A percentile compares a stretch with the other conserved stretches of the same genome.
Conservation (phyloP, 306 rosid genomes). For the Canavalia gladiata region DNA sequence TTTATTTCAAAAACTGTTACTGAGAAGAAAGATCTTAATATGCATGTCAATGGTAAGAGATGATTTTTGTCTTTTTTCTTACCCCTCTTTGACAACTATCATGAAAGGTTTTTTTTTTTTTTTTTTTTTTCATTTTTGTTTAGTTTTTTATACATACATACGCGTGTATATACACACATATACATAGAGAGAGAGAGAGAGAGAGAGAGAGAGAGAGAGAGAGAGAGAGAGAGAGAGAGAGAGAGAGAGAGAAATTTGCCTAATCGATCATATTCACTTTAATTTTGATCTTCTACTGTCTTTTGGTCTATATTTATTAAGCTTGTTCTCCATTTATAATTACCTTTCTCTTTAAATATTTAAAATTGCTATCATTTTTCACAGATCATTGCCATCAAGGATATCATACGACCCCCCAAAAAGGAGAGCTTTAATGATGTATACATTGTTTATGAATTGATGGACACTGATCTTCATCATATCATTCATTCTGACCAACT, state of each 20-base stretch:
- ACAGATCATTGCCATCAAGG: slow-evolving; percentile 63
- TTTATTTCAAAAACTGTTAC: slow-evolving; percentile 17
- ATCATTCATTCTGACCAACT: slow-evolving; percentile 63
- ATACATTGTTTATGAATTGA: slow-evolving; percentile 60
- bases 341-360: slow-evolving; percentile 44
- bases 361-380: slow-evolving; percentile 39
- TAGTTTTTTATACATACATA: too few species aligned
- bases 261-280: not conserved
- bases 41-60: slow-evolving; percentile 14
- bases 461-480: slow-evolving; percentile 69
- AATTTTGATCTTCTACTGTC: not conserved
- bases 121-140: too few species aligned
- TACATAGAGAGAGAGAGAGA: not conserved
- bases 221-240: too few species aligned
- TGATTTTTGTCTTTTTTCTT: not conserved
- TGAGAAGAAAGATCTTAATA: not conserved
- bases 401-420: slow-evolving; percentile 57
- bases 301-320: slow-evolving; percentile 8
- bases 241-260: not conserved
- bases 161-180: too few species aligned
- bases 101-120: not conserved
- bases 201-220: too few species aligned
- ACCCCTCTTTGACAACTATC: not conserved
- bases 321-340: slow-evolving; percentile 10
- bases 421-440: slow-evolving; percentile 58